Conservation (phyloP, 2,329 filamentous ascomycete genomes). For the Peltaster fructicola region DNA sequence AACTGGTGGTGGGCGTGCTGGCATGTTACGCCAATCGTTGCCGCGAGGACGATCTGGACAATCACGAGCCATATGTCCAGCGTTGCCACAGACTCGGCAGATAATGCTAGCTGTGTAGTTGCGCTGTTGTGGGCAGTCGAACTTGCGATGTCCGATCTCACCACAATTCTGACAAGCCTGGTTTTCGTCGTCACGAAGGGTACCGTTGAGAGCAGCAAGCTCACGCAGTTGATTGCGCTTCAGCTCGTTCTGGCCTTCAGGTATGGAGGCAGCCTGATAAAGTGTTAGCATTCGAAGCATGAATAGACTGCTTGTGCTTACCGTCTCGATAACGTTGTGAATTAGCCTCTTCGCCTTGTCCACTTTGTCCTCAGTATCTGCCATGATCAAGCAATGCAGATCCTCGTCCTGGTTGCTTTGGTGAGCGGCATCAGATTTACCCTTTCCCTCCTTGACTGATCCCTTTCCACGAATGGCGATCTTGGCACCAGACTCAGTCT, state of each 20-base stretch:
- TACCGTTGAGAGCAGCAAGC: slow-evolving; percentile 94
- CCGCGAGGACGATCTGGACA: slow-evolving; percentile 89
- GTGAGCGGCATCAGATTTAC: slow-evolving; percentile 94
- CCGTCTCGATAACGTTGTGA: slow-evolving; percentile 96
- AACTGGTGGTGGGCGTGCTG: slow-evolving; percentile 35
- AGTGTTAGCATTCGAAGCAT: slow-evolving; percentile 3
- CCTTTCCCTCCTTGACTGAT: slow-evolving; percentile 98
- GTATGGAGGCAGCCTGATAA: slow-evolving; percentile 79
- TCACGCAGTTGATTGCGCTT: slow-evolving; percentile 98
- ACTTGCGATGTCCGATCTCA: slow-evolving; percentile 96
- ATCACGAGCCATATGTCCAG: slow-evolving; percentile 94
- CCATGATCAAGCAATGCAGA: slow-evolving; percentile 97
- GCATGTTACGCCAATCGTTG: slow-evolving; percentile 71
- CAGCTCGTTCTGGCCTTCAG: slow-evolving; percentile 95
- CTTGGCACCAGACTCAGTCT: slow-evolving; percentile 89
- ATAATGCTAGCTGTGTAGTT: slow-evolving; percentile 99
- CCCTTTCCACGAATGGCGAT: slow-evolving; percentile 99
- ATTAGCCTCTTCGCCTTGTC: slow-evolving; percentile 98
- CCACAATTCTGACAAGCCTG: slow-evolving; percentile 98
- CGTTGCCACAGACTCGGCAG: slow-evolving; percentile 93
- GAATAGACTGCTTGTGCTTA: slow-evolving; percentile 36
- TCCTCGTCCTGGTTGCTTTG: slow-evolving; percentile 99
- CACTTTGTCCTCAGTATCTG: slow-evolving; percentile 97
- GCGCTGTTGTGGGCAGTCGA: slow-evolving; percentile 91
- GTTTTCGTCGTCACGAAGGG: slow-evolving; percentile 95